A percentile compares a stretch with the other conserved stretches of the same genome.
Evolutionary conservation across 176 grass and related monocot genomes (phyloP).

Genomic region (Leersia perrieri): DNA sequence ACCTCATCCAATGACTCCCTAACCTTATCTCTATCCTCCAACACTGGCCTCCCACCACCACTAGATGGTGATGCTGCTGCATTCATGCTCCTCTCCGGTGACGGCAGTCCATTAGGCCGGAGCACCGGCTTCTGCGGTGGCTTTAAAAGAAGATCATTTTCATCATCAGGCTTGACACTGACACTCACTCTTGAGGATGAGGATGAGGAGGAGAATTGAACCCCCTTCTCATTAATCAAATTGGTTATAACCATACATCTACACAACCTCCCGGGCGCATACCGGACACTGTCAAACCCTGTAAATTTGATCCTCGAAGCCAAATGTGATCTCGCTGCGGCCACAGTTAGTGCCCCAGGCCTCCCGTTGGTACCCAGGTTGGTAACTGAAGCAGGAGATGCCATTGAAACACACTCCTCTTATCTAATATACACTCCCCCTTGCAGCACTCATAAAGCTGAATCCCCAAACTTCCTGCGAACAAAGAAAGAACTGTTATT

Average conservation of each 20-base stretch:
- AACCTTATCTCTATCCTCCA: slow-evolving; percentile 69
- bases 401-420: no score
- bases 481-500: no score
- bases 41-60: slow-evolving; percentile 33
- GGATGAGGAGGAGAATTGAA: slow-evolving; percentile 60
- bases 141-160: slow-evolving; percentile 72
- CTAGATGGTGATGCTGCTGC: slow-evolving; percentile 32
- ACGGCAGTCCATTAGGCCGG: slow-evolving; percentile 45
- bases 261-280: slow-evolving; percentile 51
- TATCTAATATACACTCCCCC: no score
- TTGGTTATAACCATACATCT: slow-evolving; percentile 83
- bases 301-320: slow-evolving; percentile 63
- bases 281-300: slow-evolving; percentile 28
- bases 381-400: neutral
- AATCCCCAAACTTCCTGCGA: no score
- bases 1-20: slow-evolving; percentile 75
- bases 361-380: slow-evolving; percentile 70
- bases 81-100: slow-evolving; percentile 36
- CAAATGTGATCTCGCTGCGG: slow-evolving; percentile 41
- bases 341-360: slow-evolving; percentile 26
- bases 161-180: slow-evolving; percentile 45
- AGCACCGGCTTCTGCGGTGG: slow-evolving; percentile 60
- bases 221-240: slow-evolving; percentile 73
- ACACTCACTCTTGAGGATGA: slow-evolving; percentile 58
- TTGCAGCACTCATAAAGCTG: no score